Evolutionary conservation across 2,329 filamentous ascomycete genomes (phyloP).

Genomic region (Beauveria scarabaeidicola): DNA sequence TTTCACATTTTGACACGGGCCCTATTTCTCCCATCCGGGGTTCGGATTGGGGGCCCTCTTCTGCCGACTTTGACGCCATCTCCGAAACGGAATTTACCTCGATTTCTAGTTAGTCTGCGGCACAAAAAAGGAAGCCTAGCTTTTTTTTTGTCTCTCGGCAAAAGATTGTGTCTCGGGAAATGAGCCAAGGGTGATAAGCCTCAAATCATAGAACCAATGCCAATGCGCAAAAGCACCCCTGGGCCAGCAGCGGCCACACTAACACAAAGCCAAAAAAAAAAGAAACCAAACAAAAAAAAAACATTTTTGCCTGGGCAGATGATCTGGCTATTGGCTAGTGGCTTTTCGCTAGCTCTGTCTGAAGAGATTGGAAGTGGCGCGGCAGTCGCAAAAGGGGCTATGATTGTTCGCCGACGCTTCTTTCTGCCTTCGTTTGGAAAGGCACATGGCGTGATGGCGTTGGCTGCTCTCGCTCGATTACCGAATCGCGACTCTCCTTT

Average conservation of each 20-base stretch:
- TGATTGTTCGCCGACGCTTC: not conserved
- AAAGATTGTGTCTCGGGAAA: not conserved
- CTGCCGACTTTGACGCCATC: no score
- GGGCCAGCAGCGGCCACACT: not conserved
- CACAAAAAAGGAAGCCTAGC: not conserved
- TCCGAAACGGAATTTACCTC: no score
- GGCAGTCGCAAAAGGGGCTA: not conserved
- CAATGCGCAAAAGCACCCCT: not conserved
- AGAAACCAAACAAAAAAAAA: no score
- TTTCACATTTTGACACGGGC: no score
- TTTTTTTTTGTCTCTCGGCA: not conserved
- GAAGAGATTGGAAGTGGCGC: not conserved
- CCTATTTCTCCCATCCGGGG: no score
- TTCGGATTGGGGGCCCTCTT: no score
- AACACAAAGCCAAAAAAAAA: no score
- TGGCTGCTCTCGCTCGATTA: not conserved
- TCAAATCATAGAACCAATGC: no score
- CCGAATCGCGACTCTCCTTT: not conserved
- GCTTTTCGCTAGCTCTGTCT: not conserved
- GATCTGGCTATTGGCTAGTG: no score
- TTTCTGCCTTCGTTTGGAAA: not conserved
- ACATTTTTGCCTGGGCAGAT: no score
- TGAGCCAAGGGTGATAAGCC: not conserved
- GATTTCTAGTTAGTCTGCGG: no score
- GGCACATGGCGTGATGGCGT: not conserved